These are phyloP conservation scores for Nicotiana otophora DNA, from an alignment of 257 asterid genomes.

Conservation along the genomic window DNA sequence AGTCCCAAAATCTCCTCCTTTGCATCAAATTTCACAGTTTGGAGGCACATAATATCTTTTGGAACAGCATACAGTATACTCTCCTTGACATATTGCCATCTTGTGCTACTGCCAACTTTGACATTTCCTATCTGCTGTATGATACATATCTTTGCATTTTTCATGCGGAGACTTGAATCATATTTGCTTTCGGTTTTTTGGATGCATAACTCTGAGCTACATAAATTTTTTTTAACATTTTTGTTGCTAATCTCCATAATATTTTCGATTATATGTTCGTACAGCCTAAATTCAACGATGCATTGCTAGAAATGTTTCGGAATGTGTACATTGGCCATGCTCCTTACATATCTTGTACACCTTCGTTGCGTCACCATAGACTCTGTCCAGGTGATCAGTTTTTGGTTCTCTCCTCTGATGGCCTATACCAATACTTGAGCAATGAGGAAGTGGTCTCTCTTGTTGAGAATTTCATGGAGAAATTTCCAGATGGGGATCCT, in stretches of 20 bases:
- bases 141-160: neutral
- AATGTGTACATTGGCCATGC: constrained; percentile 90
- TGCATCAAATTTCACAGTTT: neutral
- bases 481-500: constrained; percentile 96
- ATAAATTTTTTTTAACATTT: neutral
- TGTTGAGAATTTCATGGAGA: constrained; percentile 88
- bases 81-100: neutral
- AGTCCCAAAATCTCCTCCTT: neutral
- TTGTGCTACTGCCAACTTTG: neutral
- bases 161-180: constrained; percentile 1
- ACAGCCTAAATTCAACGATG: constrained; percentile 88
- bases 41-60: neutral
- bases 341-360: constrained; percentile 81
- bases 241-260: constrained; percentile 22
- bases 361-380: constrained; percentile 89
- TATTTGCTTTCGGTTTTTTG: neutral
- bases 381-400: constrained; percentile 85
- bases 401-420: constrained; percentile 95
- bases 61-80: neutral
- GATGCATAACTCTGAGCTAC: neutral
- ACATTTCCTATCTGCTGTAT: neutral
- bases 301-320: constrained; percentile 80
- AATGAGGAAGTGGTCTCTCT: constrained; percentile 86
- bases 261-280: constrained; percentile 31
- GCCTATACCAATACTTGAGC: constrained; percentile 89